Evolutionary conservation across 208 protist genomes (phyloP), one percentile per base, ranked within the genome.

Genomic region (Leishmania tropica): DNA sequence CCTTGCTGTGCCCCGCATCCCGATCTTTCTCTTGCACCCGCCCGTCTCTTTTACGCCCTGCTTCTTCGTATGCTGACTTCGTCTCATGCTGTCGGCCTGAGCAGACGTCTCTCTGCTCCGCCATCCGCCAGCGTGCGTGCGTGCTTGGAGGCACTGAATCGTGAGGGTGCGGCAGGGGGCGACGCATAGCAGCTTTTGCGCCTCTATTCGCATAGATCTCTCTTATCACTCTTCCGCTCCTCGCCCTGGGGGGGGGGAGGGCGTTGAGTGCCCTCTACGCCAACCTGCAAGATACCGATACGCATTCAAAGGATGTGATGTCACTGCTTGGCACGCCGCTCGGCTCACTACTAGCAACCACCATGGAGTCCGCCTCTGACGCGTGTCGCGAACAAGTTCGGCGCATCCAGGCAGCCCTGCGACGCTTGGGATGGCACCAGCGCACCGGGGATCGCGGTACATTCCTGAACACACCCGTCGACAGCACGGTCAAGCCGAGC

Each of bases 371-470:
- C 17, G 19, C 42, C 28, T 13, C 42, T 17, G 47, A 37, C n/a
- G 28, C 40, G 19, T 76, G 67, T 28, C 65, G 13, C 24, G 31
- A 54, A 7, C 81, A 80, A 17, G 62, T 84, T 45, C 76, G 76
- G 15, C 76, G 81, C 60, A 79, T 84, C 48, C 81, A 84, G 40
- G 71, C 76, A 19, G 67, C 75, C 10, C 45, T 84, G 54, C 75
- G 19, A 47, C 11, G 13, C n/a, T 7, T 72, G n/a, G 71, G 67
- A 17, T 70, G 48, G 21, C 68, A 73, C 42, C 37, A 48, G 35
- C 68, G 21, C 68, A 35, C 40, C 45, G 42, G 42, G 21, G 24
- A 53, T 73, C 28, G 0, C 8, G 42, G 6, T 15, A 42, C 21
- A 6, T 51, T 53, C 7, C 40, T 24, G 42, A 19, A 24, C 45